Percentiles rank a stretch among this genome's conserved stretches.
phyloP scores from a whole-genome alignment of 179 eudicot species.

The Actinidia polygama region DNA sequence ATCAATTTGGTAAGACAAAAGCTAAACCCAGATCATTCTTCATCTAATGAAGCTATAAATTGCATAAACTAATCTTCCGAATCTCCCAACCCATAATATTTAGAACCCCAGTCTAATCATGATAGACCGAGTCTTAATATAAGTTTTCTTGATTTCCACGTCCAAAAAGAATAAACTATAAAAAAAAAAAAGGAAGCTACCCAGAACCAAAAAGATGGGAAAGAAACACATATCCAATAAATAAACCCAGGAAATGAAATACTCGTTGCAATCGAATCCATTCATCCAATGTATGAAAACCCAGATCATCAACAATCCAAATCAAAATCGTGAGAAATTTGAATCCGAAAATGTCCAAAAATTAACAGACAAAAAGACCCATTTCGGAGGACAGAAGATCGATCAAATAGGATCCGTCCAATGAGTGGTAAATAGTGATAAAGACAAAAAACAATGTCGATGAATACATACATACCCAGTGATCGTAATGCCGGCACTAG shows the following conservation, averaged over 20 bases:
- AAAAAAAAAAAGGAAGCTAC: neutral
- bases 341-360: neutral
- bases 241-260: neutral
- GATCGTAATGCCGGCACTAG: conserved; percentile 16
- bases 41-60: neutral
- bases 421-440: neutral
- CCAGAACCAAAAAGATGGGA: neutral
- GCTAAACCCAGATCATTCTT: neutral
- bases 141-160: conserved; percentile 28
- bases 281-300: conserved; percentile 20
- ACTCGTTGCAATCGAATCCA: neutral
- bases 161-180: neutral
- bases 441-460: conserved; percentile 5
- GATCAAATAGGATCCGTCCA: neutral
- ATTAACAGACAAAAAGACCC: too few relatives aligned
- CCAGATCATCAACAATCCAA: conserved; percentile 16
- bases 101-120: conserved; percentile 8
- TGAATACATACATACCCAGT: conserved; percentile 23
- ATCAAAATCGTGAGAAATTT: neutral
- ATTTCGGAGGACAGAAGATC: neutral
- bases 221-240: neutral
- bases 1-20: neutral
- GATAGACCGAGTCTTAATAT: neutral
- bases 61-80: neutral
- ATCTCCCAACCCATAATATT: neutral